Percentiles rank a stretch among this genome's conserved stretches.
Conservation (phyloP, 2,329 filamentous ascomycete genomes). For the Coniella lustricola region DNA sequence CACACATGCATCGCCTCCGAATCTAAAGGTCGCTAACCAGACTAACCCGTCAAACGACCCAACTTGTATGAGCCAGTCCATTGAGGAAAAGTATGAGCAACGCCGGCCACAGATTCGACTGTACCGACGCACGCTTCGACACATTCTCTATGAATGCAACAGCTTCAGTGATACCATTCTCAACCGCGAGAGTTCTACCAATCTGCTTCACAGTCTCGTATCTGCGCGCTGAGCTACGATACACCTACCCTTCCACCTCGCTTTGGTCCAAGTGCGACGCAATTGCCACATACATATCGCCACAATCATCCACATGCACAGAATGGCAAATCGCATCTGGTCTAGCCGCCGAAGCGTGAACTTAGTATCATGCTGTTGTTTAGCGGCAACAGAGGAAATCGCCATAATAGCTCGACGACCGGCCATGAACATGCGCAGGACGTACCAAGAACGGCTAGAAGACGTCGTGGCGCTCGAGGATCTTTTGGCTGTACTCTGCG, state of each 20-base stretch:
- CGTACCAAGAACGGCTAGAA: slow-evolving; percentile 38
- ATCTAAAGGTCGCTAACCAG: slow-evolving; percentile 30
- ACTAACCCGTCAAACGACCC: slow-evolving; percentile 33
- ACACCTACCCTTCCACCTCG: slow-evolving; percentile 31
- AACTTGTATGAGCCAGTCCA: slow-evolving; percentile 38
- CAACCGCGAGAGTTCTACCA: slow-evolving; percentile 28
- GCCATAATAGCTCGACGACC: slow-evolving; percentile 38
- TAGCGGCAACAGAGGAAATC: slow-evolving; percentile 30
- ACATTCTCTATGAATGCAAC: slow-evolving; percentile 22
- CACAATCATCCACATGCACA: slow-evolving; percentile 43
- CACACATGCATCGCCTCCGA: slow-evolving; percentile 30
- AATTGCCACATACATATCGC: slow-evolving; percentile 38
- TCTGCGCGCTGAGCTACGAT: slow-evolving; percentile 37
- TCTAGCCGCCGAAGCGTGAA: slow-evolving; percentile 27
- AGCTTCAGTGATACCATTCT: slow-evolving; percentile 32
- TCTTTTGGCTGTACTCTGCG: slow-evolving; percentile 25
- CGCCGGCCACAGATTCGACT: slow-evolving; percentile 14
- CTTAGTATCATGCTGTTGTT: slow-evolving; percentile 12
- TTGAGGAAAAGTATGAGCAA: slow-evolving; percentile 31
- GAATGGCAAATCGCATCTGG: slow-evolving; percentile 36
- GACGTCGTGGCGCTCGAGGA: slow-evolving; percentile 30
- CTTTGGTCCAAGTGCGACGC: slow-evolving; percentile 28
- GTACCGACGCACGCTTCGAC: neutral
- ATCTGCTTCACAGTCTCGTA: slow-evolving; percentile 39
- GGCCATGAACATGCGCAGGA: slow-evolving; percentile 41